phyloP scores from a whole-genome alignment of 345 rosid species.

The Eucalyptus curtisii region DNA sequence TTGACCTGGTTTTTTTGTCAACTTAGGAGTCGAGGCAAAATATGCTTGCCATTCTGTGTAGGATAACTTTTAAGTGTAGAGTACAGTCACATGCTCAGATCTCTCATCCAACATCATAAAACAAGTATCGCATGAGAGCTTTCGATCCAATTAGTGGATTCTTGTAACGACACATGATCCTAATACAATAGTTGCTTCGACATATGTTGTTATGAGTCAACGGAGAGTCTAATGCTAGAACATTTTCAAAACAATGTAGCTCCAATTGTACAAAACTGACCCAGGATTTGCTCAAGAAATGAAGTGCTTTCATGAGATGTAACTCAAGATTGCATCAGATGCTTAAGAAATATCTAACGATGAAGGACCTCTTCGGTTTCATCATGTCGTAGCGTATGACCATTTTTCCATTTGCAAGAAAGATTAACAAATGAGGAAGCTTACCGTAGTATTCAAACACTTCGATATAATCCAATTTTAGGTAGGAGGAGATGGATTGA shows the following conservation, averaged over 20 bases:
- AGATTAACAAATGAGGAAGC: not conserved
- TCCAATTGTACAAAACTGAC: not conserved
- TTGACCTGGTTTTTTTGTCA: no score
- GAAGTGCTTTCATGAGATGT: not conserved
- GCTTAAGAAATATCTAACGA: not conserved
- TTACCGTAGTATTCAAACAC: not conserved
- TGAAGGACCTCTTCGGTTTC: not conserved
- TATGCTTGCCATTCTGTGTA: no score
- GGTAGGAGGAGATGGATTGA: not conserved
- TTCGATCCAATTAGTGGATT: not conserved
- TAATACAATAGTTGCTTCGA: rapidly evolving
- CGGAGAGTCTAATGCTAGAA: not conserved
- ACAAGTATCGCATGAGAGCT: rapidly evolving
- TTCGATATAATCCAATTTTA: not conserved
- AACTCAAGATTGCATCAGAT: not conserved
- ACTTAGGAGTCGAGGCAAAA: no score
- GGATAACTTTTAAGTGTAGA: no score
- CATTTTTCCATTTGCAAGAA: not conserved
- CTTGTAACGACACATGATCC: not conserved
- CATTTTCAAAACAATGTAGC: not conserved
- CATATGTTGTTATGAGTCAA: not conserved
- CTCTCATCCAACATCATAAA: not conserved
- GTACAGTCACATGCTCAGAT: no score
- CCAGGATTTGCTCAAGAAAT: not conserved
- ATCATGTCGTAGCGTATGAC: not conserved